A percentile compares a stretch with the other conserved stretches of the same genome.
phyloP scores from a whole-genome alignment of 108 stramenopile genomes.

The Conticribra weissflogii region DNA sequence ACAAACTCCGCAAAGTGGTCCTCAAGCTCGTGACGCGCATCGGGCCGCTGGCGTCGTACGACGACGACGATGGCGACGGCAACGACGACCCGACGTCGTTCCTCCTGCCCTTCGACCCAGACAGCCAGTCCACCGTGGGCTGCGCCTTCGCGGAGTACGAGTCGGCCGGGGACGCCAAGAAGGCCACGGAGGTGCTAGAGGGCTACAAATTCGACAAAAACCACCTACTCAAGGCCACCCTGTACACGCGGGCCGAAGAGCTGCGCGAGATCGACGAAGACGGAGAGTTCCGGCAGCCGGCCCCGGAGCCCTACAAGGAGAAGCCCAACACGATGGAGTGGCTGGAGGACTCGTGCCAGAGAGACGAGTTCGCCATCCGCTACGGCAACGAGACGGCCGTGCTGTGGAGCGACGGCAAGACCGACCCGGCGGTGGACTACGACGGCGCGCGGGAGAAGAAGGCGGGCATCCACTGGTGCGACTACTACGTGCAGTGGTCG shows the following conservation, averaged over 20 bases:
- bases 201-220: constrained; percentile 94
- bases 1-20: constrained; percentile 80
- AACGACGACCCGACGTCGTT: constrained; percentile 50
- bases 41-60: constrained; percentile 62
- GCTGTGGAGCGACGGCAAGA: constrained; percentile 86
- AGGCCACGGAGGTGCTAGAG: constrained; percentile 92
- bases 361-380: constrained; percentile 95
- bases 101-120: constrained; percentile 67
- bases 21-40: constrained; percentile 70
- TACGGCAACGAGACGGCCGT: constrained; percentile 92
- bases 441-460: constrained; percentile 96
- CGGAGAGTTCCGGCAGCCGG: constrained; percentile 70
- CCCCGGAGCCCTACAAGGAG: constrained; percentile 84
- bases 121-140: constrained; percentile 72
- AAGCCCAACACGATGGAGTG: constrained; percentile 85
- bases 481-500: constrained; percentile 93
- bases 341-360: constrained; percentile 90
- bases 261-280: constrained; percentile 63
- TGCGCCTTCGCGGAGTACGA: constrained; percentile 94
- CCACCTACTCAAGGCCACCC: constrained; percentile 74
- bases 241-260: constrained; percentile 73
- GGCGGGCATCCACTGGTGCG: constrained; percentile 92
- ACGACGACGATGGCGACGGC: constrained; percentile 34
- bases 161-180: constrained; percentile 84
- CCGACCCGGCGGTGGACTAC: constrained; percentile 88